Conservation (phyloP, 2,329 filamentous ascomycete genomes). For the Rutstroemia sp. region DNA sequence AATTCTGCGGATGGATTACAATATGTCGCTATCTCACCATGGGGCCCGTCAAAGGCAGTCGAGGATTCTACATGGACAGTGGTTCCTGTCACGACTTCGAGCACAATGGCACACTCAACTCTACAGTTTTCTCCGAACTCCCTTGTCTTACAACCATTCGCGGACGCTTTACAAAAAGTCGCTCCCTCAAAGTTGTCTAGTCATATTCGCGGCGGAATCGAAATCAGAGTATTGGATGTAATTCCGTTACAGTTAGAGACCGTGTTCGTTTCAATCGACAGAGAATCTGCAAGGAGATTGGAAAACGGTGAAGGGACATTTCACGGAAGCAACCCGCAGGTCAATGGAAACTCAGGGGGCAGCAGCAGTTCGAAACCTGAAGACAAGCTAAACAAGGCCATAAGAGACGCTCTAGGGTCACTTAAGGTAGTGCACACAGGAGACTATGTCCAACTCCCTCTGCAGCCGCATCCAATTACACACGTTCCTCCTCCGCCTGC, state of each 20-base stretch:
- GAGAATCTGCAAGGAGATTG: constrained; percentile 68
- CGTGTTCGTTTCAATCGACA: constrained; percentile 80
- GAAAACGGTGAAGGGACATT: constrained; percentile 81
- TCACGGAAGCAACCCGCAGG: constrained; percentile 54
- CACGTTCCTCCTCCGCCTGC: constrained; percentile 78
- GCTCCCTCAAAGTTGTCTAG: constrained; percentile 69
- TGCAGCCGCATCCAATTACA: constrained; percentile 79
- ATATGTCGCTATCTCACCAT: constrained; percentile 68
- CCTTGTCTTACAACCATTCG: constrained; percentile 70
- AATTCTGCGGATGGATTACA: constrained; percentile 33
- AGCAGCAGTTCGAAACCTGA: constrained; percentile 35
- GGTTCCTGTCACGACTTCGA: constrained; percentile 61
- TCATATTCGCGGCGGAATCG: constrained; percentile 68
- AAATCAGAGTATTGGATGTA: constrained; percentile 77
- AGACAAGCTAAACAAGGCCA: constrained; percentile 53
- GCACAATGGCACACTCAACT: constrained; percentile 64
- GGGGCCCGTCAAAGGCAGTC: constrained; percentile 51
- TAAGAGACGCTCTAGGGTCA: constrained; percentile 67
- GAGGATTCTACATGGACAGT: constrained; percentile 74
- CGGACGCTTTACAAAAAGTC: constrained; percentile 62
- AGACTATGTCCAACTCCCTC: constrained; percentile 68
- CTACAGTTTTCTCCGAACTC: constrained; percentile 71
- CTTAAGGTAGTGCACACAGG: constrained; percentile 75
- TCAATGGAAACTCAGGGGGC: constrained; percentile 33
- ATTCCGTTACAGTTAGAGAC: constrained; percentile 74